Base-by-base conservation (phyloP, 345 rosid genomes). In the Camelina sativa region DNA sequence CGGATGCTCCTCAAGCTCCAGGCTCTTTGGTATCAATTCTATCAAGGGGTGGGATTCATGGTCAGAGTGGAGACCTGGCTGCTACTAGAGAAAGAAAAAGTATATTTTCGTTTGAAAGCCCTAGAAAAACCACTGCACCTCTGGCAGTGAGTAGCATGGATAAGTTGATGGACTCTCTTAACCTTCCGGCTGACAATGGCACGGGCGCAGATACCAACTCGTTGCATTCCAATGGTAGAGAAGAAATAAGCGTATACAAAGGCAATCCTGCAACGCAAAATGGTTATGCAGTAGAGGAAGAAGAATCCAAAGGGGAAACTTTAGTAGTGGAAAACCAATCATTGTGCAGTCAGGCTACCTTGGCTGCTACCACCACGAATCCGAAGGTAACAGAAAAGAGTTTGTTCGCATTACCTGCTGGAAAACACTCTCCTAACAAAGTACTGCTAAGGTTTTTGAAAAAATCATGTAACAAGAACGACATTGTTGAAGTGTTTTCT, bases 391-490 rank as follows among this genome's bases (percentile, higher is more conserved):
- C 60, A 23, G 37, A 64, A 30, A 67, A 64, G 60, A 52, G 34
- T 65, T 22, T 65, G 50, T 25, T 2, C n/a, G n/a, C 71, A 22
- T 67, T 52, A 43, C 64, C 53, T 48, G n/a, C 35, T 4, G 44
- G 34, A 70, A 73, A 65, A 17, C 40, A 44, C 52, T 48, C 57
- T 22, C 61, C 55, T 63, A 75, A 80, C 63, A 78, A 40, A 59
- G 61, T 78, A 60, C 17, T 80, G 34, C 41, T 80, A 52, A 76
- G 84, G 67, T 78, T 80, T 73, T 72, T 80, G 74, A 8, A 9
- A 10, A n/a, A 23, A 38, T 4, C 34, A 4, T 17, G 30, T 11
- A 9, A 16, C 32, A 66, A 72, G 40, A 52, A 22, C 2, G 30
- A 59, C 30, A 80, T 80, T 11, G 7, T 51, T 65, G 25, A 7